A percentile compares a stretch with the other conserved stretches of the same genome.
These are phyloP conservation scores for Cocos nucifera DNA, from an alignment of 176 grass and related monocot genomes.

Conservation along the genomic window DNA sequence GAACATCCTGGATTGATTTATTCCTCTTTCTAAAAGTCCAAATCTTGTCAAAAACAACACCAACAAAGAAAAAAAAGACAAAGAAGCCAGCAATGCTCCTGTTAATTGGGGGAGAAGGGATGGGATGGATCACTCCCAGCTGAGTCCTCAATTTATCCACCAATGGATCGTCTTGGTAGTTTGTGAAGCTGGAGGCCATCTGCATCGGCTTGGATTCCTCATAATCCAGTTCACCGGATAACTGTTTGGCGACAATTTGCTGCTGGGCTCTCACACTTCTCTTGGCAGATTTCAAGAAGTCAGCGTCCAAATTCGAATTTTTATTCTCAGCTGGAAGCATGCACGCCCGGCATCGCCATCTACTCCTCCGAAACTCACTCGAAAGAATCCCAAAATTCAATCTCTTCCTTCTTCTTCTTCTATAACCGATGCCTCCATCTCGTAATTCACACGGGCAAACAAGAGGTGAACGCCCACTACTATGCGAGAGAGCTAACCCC, in stretches of 20 bases:
- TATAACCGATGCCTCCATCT: not conserved
- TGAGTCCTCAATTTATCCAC: slow-evolving; percentile 85
- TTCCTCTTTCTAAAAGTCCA: slow-evolving; percentile 63
- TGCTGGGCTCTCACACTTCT: slow-evolving; percentile 24
- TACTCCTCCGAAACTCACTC: slow-evolving; percentile 2
- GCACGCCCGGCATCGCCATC: slow-evolving; percentile 11
- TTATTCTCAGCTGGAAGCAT: not conserved
- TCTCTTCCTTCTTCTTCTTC: not conserved
- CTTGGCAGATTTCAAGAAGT: slow-evolving; percentile 23
- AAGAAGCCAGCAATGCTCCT: slow-evolving; percentile 66
- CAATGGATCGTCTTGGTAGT: slow-evolving; percentile 70
- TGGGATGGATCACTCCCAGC: slow-evolving; percentile 86
- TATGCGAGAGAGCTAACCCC: too few relatives aligned
- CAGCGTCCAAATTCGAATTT: slow-evolving; percentile 21
- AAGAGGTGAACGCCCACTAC: not conserved
- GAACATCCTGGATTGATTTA: slow-evolving; percentile 42
- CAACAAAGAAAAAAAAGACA: slow-evolving; percentile 94
- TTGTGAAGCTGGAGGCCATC: slow-evolving; percentile 27
- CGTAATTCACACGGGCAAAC: slow-evolving; percentile 16
- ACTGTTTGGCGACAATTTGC: slow-evolving; percentile 22
- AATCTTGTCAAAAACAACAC: slow-evolving; percentile 78
- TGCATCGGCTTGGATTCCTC: slow-evolving; percentile 1
- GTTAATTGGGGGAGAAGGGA: slow-evolving; percentile 60
- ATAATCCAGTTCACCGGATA: slow-evolving; percentile 14
- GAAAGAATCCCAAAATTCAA: slow-evolving; percentile 3